Base-by-base conservation (phyloP, 208 protist species). In the Naegleria lovaniensis region DNA sequence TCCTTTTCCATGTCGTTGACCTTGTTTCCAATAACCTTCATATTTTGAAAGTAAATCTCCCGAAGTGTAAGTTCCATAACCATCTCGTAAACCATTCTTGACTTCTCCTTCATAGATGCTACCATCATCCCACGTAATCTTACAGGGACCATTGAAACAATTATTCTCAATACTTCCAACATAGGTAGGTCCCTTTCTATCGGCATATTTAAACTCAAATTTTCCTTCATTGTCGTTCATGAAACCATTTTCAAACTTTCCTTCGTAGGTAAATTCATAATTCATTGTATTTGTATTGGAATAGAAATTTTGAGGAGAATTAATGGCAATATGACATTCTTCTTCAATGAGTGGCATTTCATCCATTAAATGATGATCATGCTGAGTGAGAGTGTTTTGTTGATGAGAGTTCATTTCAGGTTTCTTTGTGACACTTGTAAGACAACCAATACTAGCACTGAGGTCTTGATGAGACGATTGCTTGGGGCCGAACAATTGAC, bases 21-120 rank as follows among this genome's bases (percentile, higher is more conserved):
- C 89, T 84, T 84, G 52, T 6, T 39, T 36, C 90, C 90, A 93
- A 48, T 92, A 55, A 16, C 92, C 92, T 83, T 92, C 75, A 59
- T 93, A 93, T 51, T 43, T 48, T 15, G 84, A 58, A 19, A 52
- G 43, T 0, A n/a, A 25, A 22, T 51, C 36, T 48, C 55, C 89
- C 16, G 13, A 36, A 29, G 22, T 83, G 22, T n/a, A 76, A 25
- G 58, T 19, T 36, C 91, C 52, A 48, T 41, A 76, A 11, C 91
- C 87, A 85, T 92, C 55, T 85, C 75, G 11, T 52, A 87, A 51
- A n/a, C 90, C 90, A 43, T 92, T 67, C 15, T 59, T 48, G 0
- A 92, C 43, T 3, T 75, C 52, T n/a, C 90, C 90, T 40, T 83
- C 75, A 38, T 92, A 92, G 51, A n/a, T 33, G 39, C 91, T 90